phyloP scores from a whole-genome alignment of 208 protist species.

The Trichomonas vaginalis region DNA sequence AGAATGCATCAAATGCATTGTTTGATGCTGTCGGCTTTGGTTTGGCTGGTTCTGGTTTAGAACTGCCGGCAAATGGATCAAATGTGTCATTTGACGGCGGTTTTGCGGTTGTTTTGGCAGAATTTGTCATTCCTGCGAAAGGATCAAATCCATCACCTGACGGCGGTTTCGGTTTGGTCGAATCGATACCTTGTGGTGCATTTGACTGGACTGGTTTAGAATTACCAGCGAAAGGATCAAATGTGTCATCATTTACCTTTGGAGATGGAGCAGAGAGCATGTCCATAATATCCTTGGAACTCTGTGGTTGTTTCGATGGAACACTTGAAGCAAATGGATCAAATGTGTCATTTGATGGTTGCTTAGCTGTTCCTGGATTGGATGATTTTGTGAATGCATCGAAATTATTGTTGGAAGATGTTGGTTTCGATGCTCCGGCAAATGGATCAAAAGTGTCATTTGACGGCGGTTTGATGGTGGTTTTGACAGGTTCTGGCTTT shows the following conservation, averaged over 20 bases:
- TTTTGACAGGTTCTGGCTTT: neutral
- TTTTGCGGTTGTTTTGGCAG: neutral
- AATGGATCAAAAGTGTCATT: neutral
- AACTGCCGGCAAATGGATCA: neutral
- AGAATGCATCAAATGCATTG: neutral
- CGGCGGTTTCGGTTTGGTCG: neutral
- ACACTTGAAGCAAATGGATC: neutral
- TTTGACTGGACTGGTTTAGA: neutral
- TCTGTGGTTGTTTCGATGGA: neutral
- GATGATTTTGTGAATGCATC: neutral
- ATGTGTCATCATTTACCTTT: neutral
- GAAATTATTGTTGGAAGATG: too few species aligned
- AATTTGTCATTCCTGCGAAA: neutral
- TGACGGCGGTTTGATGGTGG: neutral
- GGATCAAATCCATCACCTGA: neutral
- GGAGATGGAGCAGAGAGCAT: neutral
- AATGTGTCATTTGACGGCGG: neutral
- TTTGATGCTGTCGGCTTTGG: neutral
- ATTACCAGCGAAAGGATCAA: neutral
- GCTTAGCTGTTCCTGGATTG: neutral
- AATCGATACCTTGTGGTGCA: too few species aligned
- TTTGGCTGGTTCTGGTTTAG: neutral
- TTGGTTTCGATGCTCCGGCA: neutral
- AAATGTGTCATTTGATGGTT: neutral
- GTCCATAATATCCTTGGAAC: neutral